Base-by-base conservation (phyloP, 2,329 filamentous ascomycete genomes). In the Hypocrella siamensis region DNA sequence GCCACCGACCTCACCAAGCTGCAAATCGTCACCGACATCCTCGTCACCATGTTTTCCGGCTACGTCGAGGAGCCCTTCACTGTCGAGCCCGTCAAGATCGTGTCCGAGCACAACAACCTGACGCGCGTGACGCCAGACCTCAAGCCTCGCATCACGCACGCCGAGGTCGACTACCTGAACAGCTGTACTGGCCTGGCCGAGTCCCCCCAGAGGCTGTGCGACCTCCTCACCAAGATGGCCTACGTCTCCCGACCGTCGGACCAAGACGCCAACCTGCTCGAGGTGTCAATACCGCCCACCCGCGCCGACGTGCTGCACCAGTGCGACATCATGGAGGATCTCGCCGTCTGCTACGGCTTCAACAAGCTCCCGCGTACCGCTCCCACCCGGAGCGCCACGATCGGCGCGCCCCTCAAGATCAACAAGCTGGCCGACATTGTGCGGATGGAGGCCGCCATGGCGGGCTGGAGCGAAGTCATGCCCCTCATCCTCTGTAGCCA, bases 321-420 rank as follows among this genome's bases (percentile, higher is more conserved):
- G 51, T 92, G 85, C 46, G 90, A 98, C 52, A 82, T 98, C 43
- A 98, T 98, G 88, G 90, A 98, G 60, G 92, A 98, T 51, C 77
- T 92, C 15, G 90, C 85, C 26, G 90, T 98, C 41, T 85, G 84
- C 32, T 94, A 96, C 54, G 90, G 92, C 42, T 98, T 93, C 70
- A 98, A 98, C 67, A 84, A 81, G 40, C 76, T 98, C 14, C 86
- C 88, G 1, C 78, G 85, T 32, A 75, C 79, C 30, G 84, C 88
- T 48, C 85, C 86, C 7, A 85, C 77, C 55, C 86, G 85, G 49
- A 79, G 81, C 17, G 80, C 79, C 34, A 90, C 84, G 5, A 75
- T 94, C 38, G 92, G 83, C 29, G 79, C 84, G 35, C 84, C 86
- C 8, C 67, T 96, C 8, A 72, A 75, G 37, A 79, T 98, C 58